phyloP scores from a whole-genome alignment of 495 filamentous ascomycete species.

The Lophiostoma macrostomum region DNA sequence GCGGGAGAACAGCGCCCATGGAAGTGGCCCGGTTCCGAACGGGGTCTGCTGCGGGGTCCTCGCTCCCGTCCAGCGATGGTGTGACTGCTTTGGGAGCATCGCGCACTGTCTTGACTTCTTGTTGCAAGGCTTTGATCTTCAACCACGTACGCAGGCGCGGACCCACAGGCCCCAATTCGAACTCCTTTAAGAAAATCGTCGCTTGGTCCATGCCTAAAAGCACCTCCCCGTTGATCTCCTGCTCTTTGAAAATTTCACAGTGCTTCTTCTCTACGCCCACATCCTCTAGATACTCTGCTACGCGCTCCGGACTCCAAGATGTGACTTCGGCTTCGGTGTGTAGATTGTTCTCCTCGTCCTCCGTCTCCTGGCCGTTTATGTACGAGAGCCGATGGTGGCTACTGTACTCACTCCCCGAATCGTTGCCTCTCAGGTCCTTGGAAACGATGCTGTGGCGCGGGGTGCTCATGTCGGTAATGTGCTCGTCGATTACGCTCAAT shows the following conservation, averaged over 20 bases:
- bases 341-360: conserved; percentile 44
- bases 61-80: conserved; percentile 35
- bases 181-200: conserved; percentile 88
- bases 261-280: conserved; percentile 77
- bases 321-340: conserved; percentile 46
- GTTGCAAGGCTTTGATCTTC: conserved; percentile 82
- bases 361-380: conserved; percentile 69
- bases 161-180: conserved; percentile 89
- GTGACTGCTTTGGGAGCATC: conserved; percentile 38
- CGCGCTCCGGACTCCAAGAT: conserved; percentile 70
- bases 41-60: conserved; percentile 36
- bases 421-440: conserved; percentile 57
- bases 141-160: conserved; percentile 90
- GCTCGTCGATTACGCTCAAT: conserved; percentile 94
- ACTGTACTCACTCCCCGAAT: conserved; percentile 89
- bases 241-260: conserved; percentile 89
- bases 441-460: conserved; percentile 57
- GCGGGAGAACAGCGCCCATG: conserved; percentile 54
- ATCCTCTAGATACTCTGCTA: conserved; percentile 80
- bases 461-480: conserved; percentile 89
- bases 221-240: conserved; percentile 94
- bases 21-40: conserved; percentile 42
- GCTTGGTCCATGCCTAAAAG: conserved; percentile 92
- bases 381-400: conserved; percentile 79
- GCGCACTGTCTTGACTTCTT: conserved; percentile 61